A percentile compares a stretch with the other conserved stretches of the same genome.
Evolutionary conservation across 192 early-diverging fungal species (phyloP).

Genomic region (Coemansia sp.): DNA sequence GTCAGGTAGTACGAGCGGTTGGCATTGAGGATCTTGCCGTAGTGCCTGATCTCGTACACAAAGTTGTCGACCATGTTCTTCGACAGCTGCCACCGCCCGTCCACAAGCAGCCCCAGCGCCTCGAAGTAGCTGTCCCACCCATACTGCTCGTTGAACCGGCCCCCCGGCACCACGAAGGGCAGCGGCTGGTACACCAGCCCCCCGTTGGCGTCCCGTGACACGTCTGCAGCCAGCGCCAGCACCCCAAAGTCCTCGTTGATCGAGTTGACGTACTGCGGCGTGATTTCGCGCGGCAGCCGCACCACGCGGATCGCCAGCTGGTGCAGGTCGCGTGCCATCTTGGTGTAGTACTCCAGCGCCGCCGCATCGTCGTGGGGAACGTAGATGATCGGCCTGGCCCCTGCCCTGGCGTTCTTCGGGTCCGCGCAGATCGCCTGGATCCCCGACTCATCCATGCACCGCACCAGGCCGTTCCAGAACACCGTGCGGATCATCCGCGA

Average conservation of each 20-base stretch:
- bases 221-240: slow-evolving; percentile 69
- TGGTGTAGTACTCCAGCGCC: slow-evolving; percentile 77
- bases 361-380: slow-evolving; percentile 81
- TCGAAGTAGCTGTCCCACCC: slow-evolving; percentile 99
- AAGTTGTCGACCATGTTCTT: slow-evolving; percentile 98
- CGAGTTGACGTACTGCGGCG: slow-evolving; percentile 86
- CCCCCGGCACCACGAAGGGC: slow-evolving; percentile 97
- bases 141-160: slow-evolving; percentile 99
- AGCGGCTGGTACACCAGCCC: slow-evolving; percentile 64
- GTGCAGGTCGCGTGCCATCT: slow-evolving; percentile 62
- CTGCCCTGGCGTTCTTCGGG: slow-evolving; percentile 80
- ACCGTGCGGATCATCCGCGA: slow-evolving; percentile 85
- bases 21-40: slow-evolving; percentile 98
- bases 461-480: slow-evolving; percentile 97
- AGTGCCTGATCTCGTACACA: slow-evolving; percentile 94
- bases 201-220: slow-evolving; percentile 54
- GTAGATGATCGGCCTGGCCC: slow-evolving; percentile 86
- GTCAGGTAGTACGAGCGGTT: slow-evolving; percentile 97
- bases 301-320: slow-evolving; percentile 79
- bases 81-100: slow-evolving; percentile 82
- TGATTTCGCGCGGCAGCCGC: slow-evolving; percentile 80
- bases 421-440: slow-evolving; percentile 90
- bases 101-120: slow-evolving; percentile 80
- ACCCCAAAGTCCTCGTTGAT: slow-evolving; percentile 91
- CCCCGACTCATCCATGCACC: slow-evolving; percentile 79